Evolutionary conservation across 169 alveolate species (phyloP), one percentile per base, ranked within the genome.

Genomic region (Plasmodium vivax): DNA sequence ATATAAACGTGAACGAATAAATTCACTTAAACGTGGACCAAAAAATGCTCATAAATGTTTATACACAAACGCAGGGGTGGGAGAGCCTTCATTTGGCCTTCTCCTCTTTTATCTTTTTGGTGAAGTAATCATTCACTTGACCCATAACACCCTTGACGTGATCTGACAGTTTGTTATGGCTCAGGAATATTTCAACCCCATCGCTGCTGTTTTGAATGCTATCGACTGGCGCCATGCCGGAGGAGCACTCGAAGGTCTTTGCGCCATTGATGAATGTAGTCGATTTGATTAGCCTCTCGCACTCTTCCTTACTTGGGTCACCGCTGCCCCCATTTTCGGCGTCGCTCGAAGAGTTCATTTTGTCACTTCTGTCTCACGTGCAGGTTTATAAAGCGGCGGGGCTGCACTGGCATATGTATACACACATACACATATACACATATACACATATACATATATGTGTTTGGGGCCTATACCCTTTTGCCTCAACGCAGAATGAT

Each of bases 111-210:
- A 91, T 82, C 58, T 72, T 91, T 91, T 91, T 81, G n/a, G 92
- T 91, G 34, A 91, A 91, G 38, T 81, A 45, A 45, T 91, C 84
- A 72, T 91, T 91, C 23, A 91, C 92, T 23, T 80, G 83, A 68
- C 82, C 84, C 92, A 91, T 91, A n/a, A 91, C 75, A 27, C 92
- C 23, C n/a, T 71, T 80, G 71, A 91, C 83, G n/a, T 91, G 95
- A 14, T 68, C 84, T 27, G 95, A 54, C 74, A 80, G 32, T 32
- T 91, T 91, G 32, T 71, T 81, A 81, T 34, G 72, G 83, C 75
- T 82, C 71, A 91, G 54, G 23, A 73, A 81, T 91, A 91, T 91
- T 81, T 91, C 85, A 41, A 91, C 84, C 36, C 80, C 51, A 51
- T 91, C 92, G 32, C 73, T 71, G 27, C 73, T 45, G 27, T 16